Evolutionary conservation across 306 rosid genomes (phyloP).

Genomic region (Medicago truncatula): DNA sequence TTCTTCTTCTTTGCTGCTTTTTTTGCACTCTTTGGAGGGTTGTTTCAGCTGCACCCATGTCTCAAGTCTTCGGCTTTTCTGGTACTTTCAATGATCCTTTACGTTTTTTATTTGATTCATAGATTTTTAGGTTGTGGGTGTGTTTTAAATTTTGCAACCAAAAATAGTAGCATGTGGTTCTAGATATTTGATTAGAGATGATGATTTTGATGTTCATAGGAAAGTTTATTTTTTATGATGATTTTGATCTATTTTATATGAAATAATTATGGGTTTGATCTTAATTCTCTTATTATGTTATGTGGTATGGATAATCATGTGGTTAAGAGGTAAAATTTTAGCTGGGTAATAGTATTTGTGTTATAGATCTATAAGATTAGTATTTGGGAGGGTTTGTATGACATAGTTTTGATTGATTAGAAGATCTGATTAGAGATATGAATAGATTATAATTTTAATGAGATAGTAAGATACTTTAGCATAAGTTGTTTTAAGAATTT

Average conservation of each 20-base stretch:
- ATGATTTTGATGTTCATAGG: constrained; percentile 18
- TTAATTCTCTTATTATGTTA: constrained; percentile 21
- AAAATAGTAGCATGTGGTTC: constrained; percentile 5
- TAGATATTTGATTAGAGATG: constrained; percentile 32
- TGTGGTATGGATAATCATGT: constrained; percentile 33
- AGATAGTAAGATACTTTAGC: constrained; percentile 1
- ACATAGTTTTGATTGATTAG: constrained; percentile 1
- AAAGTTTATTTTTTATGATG: constrained; percentile 1
- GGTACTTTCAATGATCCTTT: constrained; percentile 52
- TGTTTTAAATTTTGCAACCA: constrained; percentile 7
- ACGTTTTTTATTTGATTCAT: background rate
- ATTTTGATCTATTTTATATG: background rate
- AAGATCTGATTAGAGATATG: constrained; percentile 36
- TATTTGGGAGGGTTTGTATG: background rate
- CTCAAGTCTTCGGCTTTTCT: constrained; percentile 73
- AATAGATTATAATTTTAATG: background rate
- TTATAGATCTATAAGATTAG: constrained; percentile 2
- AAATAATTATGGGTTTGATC: background rate
- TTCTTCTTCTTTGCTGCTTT: constrained; percentile 47
- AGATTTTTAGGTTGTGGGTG: constrained; percentile 1
- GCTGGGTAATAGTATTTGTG: background rate
- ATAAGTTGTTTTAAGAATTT: constrained; percentile 1
- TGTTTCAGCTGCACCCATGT: constrained; percentile 71
- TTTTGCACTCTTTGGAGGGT: constrained; percentile 78
- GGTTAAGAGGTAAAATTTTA: background rate